These are phyloP conservation scores for Claviceps lovelessii DNA, from an alignment of 2,329 filamentous ascomycete genomes.

Conservation along the genomic window DNA sequence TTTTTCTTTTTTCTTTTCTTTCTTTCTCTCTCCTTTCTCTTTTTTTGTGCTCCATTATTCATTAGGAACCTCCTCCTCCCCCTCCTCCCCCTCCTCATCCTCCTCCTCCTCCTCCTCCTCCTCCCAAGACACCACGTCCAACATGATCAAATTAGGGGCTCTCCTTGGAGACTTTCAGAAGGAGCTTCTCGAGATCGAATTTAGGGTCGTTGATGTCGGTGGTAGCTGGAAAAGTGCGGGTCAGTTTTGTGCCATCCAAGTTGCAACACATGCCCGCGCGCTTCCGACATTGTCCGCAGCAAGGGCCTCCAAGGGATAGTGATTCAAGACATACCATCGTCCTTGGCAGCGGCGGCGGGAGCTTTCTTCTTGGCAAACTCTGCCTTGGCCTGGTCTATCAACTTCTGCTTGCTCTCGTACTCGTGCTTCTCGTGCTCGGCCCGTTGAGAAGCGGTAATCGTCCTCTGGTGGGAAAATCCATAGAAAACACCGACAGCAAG, in stretches of 20 bases:
- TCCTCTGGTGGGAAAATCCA: slow-evolving; percentile 84
- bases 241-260: not conserved
- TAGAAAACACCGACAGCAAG: slow-evolving; percentile 87
- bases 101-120: not conserved
- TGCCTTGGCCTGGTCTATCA: slow-evolving; percentile 87
- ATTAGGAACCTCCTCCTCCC: not conserved
- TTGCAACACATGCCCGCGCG: not conserved
- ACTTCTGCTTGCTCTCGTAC: slow-evolving; percentile 76
- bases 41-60: not conserved
- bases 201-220: slow-evolving; percentile 67
- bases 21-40: not conserved
- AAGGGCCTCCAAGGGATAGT: not conserved
- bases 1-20: not conserved
- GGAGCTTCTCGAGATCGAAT: slow-evolving; percentile 82
- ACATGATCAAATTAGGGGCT: slow-evolving; percentile 27
- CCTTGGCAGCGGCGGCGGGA: slow-evolving; percentile 22
- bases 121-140: not conserved
- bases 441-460: slow-evolving; percentile 59
- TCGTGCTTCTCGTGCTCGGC: slow-evolving; percentile 59
- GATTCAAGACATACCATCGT: slow-evolving; percentile 17
- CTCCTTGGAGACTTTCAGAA: slow-evolving; percentile 47
- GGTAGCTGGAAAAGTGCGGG: slow-evolving; percentile 13
- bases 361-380: slow-evolving; percentile 71
- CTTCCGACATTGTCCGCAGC: not conserved
- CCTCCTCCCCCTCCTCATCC: no score